Base-by-base conservation (phyloP, 202 grass and related monocot genomes). In the Miscanthus sacchariflorus region DNA sequence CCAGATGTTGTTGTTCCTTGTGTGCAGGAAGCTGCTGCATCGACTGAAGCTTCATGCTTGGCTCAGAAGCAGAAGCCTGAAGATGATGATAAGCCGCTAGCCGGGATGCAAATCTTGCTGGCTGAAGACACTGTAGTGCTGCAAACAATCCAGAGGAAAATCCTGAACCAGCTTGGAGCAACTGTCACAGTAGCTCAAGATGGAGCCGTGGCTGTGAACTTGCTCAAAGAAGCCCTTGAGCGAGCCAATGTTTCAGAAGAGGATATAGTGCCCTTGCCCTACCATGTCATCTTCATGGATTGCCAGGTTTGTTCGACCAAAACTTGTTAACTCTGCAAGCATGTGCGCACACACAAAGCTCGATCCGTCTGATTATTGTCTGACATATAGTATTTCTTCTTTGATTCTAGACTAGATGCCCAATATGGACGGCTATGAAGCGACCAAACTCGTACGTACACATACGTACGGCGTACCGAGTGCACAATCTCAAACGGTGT, bases 391-490 rank as follows among this genome's bases (percentile, higher is more conserved):
- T 54, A 54, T 30, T 42, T 3, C 30, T 71, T 1, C 68, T 75
- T 78, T 43, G 58, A n/a, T 59, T 59, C 9, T 9, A 98, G 95
- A 98, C 9, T 9, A 98, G 95, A 98, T 95, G 90, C 91, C 95
- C 21, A 35, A 84, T 78, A 98, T 98, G 88, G 85, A 95, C 69
- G 95, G 93, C 30, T 95, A 95, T 36, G 95, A 98, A 79, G 88
- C 90, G 48, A 95, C 93, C 8, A 93, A 45, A 75, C 64, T 36
- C 28, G 28, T 30, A 30, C 28, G 28, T 30, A 30, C 28, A 30
- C 28, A 30, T 30, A 30, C 28, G 28, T 30, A 30, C 28, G 28
- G 28, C 28, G 28, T 30, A 30, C 28, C 28, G 28, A 30, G 28
- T 30, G 28, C 28, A 30, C 28, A 30, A 30, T 30, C 28, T 30